Conservation (phyloP, 352 stramenopile species). For the Globisporangium iwayamae region DNA sequence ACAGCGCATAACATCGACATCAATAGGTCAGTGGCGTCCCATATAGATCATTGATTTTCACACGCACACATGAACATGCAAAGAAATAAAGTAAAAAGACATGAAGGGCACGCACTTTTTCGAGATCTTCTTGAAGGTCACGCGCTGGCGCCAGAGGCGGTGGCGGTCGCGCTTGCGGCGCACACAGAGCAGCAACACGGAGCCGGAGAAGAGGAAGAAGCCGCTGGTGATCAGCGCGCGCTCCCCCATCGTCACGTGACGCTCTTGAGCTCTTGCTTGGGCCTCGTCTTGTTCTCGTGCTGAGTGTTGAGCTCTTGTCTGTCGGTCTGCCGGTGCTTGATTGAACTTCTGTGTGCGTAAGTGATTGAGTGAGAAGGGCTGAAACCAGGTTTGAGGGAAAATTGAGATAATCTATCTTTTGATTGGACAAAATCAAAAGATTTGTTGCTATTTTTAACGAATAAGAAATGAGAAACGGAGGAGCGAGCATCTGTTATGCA, state of each 20-base stretch:
- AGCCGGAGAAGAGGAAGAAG: constrained; percentile 77
- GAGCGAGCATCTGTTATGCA: no score
- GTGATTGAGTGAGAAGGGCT: background rate
- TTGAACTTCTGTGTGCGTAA: background rate
- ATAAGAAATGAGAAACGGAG: background rate
- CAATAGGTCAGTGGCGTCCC: background rate
- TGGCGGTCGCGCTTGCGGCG: constrained; percentile 66
- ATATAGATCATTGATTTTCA: background rate
- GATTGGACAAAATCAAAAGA: background rate
- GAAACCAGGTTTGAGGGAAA: background rate
- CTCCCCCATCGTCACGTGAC: constrained; percentile 12
- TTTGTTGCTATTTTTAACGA: background rate
- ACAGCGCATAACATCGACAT: background rate
- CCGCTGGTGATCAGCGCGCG: constrained; percentile 45
- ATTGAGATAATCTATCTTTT: background rate
- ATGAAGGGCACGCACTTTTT: constrained; percentile 44
- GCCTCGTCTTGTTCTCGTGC: background rate
- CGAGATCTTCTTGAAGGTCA: constrained; percentile 86
- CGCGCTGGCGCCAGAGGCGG: constrained; percentile 61
- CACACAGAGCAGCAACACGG: constrained; percentile 56
- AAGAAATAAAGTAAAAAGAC: background rate
- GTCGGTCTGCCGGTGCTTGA: background rate
- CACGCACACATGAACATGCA: background rate
- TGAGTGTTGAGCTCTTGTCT: background rate
- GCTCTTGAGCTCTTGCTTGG: background rate